phyloP scores from a whole-genome alignment of 2,329 filamentous ascomycete genomes.

The Fusarium agapanthi region DNA sequence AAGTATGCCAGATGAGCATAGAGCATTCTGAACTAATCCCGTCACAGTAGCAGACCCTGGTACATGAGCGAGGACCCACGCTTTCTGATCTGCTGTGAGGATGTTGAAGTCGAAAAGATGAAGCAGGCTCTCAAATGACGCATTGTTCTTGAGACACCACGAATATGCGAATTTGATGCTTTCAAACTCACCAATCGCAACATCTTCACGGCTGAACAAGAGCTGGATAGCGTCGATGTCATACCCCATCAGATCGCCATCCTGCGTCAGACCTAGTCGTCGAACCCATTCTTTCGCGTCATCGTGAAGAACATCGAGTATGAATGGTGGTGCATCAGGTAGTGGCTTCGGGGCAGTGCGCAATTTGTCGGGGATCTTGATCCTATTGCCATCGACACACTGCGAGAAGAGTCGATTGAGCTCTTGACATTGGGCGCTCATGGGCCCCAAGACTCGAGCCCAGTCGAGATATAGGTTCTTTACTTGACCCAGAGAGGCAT shows the following conservation, averaged over 20 bases:
- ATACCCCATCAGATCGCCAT: not conserved
- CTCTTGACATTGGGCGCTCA: constrained; percentile 1
- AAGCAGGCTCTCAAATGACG: not conserved
- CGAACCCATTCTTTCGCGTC: not conserved
- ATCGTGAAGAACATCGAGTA: not conserved
- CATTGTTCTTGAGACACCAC: not conserved
- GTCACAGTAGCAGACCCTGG: fast-evolving
- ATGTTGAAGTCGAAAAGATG: not conserved
- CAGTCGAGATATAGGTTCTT: constrained; percentile 9
- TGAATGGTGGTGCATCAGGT: not conserved
- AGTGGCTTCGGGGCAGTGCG: not conserved
- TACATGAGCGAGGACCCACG: not conserved
- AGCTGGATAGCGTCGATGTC: not conserved
- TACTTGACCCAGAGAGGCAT: not conserved
- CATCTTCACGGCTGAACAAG: not conserved
- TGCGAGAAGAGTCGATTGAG: constrained; percentile 8
- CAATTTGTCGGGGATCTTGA: not conserved
- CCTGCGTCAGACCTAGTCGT: fast-evolving
- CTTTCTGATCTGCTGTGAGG: not conserved
- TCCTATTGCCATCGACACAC: constrained; percentile 3
- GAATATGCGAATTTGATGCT: not conserved
- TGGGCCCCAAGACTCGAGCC: not conserved
- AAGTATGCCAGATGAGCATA: not conserved
- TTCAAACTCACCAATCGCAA: not conserved
- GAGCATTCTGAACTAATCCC: not conserved